These are phyloP conservation scores for Balakata baccata DNA, from an alignment of 345 rosid species.

Conservation along the genomic window DNA sequence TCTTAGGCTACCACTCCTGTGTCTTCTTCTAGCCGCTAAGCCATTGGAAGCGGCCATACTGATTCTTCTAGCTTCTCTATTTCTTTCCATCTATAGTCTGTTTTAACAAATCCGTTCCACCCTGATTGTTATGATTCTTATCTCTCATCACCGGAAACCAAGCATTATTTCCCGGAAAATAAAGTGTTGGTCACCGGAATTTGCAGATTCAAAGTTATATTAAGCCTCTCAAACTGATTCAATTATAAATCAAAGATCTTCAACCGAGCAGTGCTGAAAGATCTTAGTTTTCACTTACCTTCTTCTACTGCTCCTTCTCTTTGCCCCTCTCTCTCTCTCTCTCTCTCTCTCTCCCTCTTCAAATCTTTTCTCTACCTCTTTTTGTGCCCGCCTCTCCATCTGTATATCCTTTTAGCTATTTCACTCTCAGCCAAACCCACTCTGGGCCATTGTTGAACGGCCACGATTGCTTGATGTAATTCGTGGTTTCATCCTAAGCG, in stretches of 20 bases:
- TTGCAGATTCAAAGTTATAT: background rate
- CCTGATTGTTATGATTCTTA: conserved; percentile 17
- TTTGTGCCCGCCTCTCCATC: conserved; percentile 46
- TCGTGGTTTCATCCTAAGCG: conserved; percentile 41
- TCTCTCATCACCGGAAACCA: conserved; percentile 47
- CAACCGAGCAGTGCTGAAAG: conserved; percentile 24
- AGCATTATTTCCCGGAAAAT: conserved; percentile 33
- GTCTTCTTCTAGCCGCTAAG: conserved; percentile 61
- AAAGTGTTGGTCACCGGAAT: conserved; percentile 16
- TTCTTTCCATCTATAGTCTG: conserved; percentile 65
- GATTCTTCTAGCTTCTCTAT: conserved; percentile 79
- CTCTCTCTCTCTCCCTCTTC: conserved; percentile 11
- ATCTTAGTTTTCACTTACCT: conserved; percentile 38
- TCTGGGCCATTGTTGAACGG: conserved; percentile 59
- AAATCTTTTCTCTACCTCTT: conserved; percentile 2
- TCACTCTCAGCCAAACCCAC: conserved; percentile 61
- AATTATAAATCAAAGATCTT: conserved; percentile 20
- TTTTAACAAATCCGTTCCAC: conserved; percentile 21
- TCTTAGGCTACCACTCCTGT: conserved; percentile 66
- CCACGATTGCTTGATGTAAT: conserved; percentile 42
- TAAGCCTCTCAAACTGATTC: conserved; percentile 7
- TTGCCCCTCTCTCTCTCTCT: background rate
- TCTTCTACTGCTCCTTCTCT: conserved; percentile 19
- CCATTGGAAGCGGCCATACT: conserved; percentile 63
- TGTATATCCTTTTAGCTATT: conserved; percentile 42